Conservation (phyloP, 2,329 filamentous ascomycete genomes). For the Dichotomopilus funicola region DNA sequence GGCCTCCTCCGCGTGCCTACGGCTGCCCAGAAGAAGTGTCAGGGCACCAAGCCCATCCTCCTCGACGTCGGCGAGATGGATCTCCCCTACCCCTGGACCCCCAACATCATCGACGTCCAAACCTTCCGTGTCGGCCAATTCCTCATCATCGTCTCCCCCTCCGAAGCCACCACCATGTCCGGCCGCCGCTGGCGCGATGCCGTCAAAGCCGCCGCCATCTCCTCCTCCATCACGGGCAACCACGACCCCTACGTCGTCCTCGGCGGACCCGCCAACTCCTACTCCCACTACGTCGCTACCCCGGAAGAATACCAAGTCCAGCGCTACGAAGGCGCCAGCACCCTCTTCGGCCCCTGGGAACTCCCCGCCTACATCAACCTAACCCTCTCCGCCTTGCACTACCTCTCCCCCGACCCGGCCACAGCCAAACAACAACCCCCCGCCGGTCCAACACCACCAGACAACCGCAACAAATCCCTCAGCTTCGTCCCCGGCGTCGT, state of each 20-base stretch:
- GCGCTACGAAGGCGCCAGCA: constrained; percentile 86
- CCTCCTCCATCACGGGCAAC: constrained; percentile 32
- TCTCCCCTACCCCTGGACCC: constrained; percentile 74
- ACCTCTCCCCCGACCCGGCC: constrained; percentile 42
- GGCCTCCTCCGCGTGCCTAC: constrained; percentile 63
- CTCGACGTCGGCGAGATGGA: constrained; percentile 76
- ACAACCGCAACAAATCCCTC: constrained; percentile 68
- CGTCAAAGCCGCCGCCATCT: constrained; percentile 46
- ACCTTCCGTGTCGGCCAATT: constrained; percentile 75
- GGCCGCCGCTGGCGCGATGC: constrained; percentile 78
- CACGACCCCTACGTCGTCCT: constrained; percentile 65
- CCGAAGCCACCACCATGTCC: constrained; percentile 87
- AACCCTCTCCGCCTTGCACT: constrained; percentile 62
- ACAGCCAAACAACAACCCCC: constrained; percentile 34
- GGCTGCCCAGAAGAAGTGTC: constrained; percentile 64
- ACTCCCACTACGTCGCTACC: constrained; percentile 46
- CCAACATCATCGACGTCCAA: constrained; percentile 86
- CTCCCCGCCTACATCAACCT: constrained; percentile 83
- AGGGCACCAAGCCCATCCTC: constrained; percentile 74
- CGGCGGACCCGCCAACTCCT: constrained; percentile 82
- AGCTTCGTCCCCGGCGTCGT: constrained; percentile 76
- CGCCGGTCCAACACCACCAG: constrained; percentile 55
- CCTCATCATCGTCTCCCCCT: constrained; percentile 76
- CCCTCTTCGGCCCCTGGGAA: constrained; percentile 76
- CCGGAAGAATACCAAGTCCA: constrained; percentile 58